Percentiles rank a stretch among this genome's conserved stretches.
Conservation (phyloP, 192 early-diverging fungal species). For the Umbelopsis sp. region DNA sequence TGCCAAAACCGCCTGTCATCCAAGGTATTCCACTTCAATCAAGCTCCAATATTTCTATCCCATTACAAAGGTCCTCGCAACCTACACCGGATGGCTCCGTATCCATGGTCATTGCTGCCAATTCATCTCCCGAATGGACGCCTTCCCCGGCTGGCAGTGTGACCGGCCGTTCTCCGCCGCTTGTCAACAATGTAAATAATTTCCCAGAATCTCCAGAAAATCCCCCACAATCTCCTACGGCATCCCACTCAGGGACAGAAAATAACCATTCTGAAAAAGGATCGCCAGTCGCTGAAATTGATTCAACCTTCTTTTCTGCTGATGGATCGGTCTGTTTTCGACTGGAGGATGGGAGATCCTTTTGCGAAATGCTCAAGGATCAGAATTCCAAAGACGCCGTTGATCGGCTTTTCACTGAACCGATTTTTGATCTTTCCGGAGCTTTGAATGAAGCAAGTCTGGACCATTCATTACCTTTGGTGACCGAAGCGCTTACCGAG, state of each 20-base stretch:
- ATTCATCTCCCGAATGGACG: conserved; percentile 2
- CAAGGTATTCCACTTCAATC: conserved; percentile 9
- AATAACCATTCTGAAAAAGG: background rate
- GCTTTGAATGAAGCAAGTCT: conserved; percentile 18
- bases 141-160: background rate
- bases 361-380: conserved; percentile 31
- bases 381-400: conserved; percentile 26
- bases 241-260: background rate
- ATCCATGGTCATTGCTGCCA: conserved; percentile 5
- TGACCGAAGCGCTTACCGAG: conserved; percentile 15
- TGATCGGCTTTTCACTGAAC: conserved; percentile 28
- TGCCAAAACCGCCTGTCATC: background rate
- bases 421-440: conserved; percentile 34
- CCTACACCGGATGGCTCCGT: background rate
- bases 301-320: background rate
- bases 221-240: background rate
- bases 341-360: conserved; percentile 28
- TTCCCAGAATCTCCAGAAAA: background rate
- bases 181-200: background rate
- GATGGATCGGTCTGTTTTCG: background rate
- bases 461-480: conserved; percentile 19
- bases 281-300: background rate
- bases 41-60: background rate
- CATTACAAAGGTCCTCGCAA: background rate
- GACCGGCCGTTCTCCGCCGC: background rate